Percentiles rank a stretch among this genome's conserved stretches.
Conservation (phyloP, 2,329 filamentous ascomycete species). For the Talaromyces sp. region DNA sequence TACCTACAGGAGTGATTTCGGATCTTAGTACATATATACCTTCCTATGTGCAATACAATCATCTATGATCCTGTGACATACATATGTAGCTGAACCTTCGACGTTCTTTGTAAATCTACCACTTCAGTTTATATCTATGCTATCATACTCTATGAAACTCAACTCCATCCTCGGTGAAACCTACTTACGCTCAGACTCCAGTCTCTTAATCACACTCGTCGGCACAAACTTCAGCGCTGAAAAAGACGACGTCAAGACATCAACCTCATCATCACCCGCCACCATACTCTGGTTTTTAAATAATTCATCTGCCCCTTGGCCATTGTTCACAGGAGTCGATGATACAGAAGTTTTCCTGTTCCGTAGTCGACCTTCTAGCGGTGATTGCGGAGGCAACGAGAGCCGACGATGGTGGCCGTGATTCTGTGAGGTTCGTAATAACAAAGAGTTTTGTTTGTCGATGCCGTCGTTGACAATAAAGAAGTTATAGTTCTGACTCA, state of each 20-base stretch:
- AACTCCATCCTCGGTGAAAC: neutral
- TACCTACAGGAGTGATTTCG: neutral
- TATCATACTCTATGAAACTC: too few relatives aligned
- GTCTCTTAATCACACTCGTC: constrained; percentile 34
- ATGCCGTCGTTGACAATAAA: constrained; percentile 83
- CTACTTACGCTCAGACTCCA: constrained; percentile 17
- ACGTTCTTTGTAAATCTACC: too few relatives aligned
- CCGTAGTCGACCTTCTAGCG: constrained; percentile 31
- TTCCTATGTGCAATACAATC: neutral
- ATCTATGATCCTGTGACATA: neutral
- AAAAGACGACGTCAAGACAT: constrained; percentile 40
- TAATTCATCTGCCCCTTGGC: neutral
- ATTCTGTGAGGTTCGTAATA: constrained; percentile 51
- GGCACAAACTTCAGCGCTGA: constrained; percentile 43
- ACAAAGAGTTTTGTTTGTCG: constrained; percentile 72
- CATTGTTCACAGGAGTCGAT: neutral
- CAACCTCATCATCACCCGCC: constrained; percentile 22
- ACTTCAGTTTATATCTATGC: too few relatives aligned
- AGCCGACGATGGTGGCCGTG: constrained; percentile 31
- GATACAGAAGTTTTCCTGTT: constrained; percentile 29
- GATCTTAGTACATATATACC: neutral
- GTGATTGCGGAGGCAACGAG: constrained; percentile 24
- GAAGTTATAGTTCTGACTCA: constrained; percentile 75
- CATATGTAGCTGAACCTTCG: too few relatives aligned
- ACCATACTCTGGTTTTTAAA: neutral